phyloP scores from a whole-genome alignment of 2,329 filamentous ascomycete genomes.

The Colletotrichum sp. region DNA sequence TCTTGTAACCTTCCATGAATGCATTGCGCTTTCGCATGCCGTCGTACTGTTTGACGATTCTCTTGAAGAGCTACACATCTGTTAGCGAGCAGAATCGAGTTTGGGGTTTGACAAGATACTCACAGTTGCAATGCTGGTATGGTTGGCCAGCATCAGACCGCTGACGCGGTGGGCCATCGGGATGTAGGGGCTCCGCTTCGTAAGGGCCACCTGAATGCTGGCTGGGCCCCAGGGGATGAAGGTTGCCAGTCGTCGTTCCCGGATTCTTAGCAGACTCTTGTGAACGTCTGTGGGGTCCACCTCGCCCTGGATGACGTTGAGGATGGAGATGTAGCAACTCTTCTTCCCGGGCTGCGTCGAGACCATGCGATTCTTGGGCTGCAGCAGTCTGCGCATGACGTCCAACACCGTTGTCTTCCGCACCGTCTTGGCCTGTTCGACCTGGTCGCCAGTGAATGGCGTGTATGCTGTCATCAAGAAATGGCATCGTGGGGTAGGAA shows the following conservation, averaged over 20 bases:
- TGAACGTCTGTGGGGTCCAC: constrained; percentile 98
- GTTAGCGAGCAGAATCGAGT: neutral
- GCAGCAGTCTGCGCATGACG: constrained; percentile 92
- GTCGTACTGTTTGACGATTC: constrained; percentile 91
- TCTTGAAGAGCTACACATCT: constrained; percentile 75
- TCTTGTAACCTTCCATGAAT: constrained; percentile 95
- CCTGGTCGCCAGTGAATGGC: constrained; percentile 93
- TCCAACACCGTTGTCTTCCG: constrained; percentile 97
- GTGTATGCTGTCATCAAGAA: constrained; percentile 99
- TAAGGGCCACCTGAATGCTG: constrained; percentile 95
- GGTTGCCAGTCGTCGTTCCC: constrained; percentile 89
- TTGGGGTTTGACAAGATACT: constrained; percentile 27
- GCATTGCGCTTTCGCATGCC: constrained; percentile 95
- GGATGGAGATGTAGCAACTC: constrained; percentile 98
- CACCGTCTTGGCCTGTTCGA: constrained; percentile 96
- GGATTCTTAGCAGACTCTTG: constrained; percentile 95
- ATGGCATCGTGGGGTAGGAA: constrained; percentile 94
- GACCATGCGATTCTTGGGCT: constrained; percentile 99
- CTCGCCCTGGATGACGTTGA: constrained; percentile 99
- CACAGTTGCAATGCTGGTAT: constrained; percentile 93
- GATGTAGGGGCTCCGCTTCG: constrained; percentile 95
- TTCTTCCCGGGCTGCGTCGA: constrained; percentile 94
- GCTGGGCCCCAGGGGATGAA: constrained; percentile 99
- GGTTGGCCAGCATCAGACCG: constrained; percentile 96
- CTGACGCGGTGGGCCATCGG: constrained; percentile 93